These are phyloP conservation scores for Globisporangium megalacanthum DNA, from an alignment of 352 stramenopile genomes.

Conservation along the genomic window DNA sequence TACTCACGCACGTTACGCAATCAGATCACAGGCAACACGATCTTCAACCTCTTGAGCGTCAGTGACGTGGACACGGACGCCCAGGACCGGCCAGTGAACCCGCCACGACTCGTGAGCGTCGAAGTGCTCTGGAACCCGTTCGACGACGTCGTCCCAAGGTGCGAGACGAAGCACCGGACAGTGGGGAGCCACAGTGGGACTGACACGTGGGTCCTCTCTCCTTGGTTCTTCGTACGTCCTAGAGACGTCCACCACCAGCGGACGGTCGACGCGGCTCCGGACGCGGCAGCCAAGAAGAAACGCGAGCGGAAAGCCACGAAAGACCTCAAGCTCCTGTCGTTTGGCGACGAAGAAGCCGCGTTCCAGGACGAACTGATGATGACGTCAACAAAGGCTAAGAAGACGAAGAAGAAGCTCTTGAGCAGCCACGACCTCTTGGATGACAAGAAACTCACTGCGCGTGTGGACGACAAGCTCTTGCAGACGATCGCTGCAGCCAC, in stretches of 20 bases:
- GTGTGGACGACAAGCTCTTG: constrained; percentile 54
- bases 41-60: constrained; percentile 97
- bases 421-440: constrained; percentile 70
- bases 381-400: too few species aligned
- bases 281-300: constrained; percentile 56
- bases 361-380: constrained; percentile 44
- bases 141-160: constrained; percentile 89
- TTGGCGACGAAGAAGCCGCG: constrained; percentile 88
- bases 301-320: constrained; percentile 90
- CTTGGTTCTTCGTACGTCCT: background rate
- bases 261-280: constrained; percentile 15
- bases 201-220: background rate
- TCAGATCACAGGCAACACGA: constrained; percentile 92
- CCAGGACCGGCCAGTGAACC: constrained; percentile 73
- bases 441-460: constrained; percentile 52
- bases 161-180: background rate
- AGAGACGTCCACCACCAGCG: constrained; percentile 22
- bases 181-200: background rate
- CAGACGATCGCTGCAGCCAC: constrained; percentile 40
- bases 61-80: constrained; percentile 83
- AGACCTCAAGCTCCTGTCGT: constrained; percentile 94
- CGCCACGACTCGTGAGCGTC: constrained; percentile 70
- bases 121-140: constrained; percentile 96
- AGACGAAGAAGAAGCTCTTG: constrained; percentile 55
- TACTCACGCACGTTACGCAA: too few species aligned